Percentiles rank a stretch among this genome's conserved stretches.
Conservation (phyloP, 345 rosid species). For the Ceriops tagal region DNA sequence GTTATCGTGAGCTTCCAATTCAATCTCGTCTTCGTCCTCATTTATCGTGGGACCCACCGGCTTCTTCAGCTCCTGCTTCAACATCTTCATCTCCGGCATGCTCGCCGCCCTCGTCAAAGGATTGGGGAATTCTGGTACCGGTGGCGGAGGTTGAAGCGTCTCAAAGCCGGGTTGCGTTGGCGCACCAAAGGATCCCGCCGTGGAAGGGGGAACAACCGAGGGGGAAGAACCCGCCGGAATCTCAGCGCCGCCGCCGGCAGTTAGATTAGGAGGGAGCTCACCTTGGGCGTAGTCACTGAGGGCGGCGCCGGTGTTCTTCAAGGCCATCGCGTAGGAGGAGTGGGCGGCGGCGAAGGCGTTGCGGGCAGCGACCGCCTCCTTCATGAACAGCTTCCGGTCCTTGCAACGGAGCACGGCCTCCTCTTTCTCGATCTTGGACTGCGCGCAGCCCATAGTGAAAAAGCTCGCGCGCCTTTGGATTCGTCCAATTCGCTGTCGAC, state of each 20-base stretch:
- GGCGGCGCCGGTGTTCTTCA: constrained; percentile 92
- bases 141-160: constrained; percentile 52
- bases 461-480: too few relatives aligned
- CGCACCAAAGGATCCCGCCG: background rate
- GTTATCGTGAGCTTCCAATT: constrained; percentile 41
- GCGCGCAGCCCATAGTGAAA: constrained; percentile 70
- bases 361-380: constrained; percentile 61
- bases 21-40: constrained; percentile 53
- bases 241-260: background rate
- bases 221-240: constrained; percentile 4
- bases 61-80: constrained; percentile 34
- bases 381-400: constrained; percentile 66
- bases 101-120: constrained; percentile 62
- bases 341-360: constrained; percentile 99
- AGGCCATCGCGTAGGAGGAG: constrained; percentile 67
- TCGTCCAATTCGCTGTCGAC: too few relatives aligned
- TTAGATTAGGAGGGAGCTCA: constrained; percentile 39
- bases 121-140: constrained; percentile 10
- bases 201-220: background rate
- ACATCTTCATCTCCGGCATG: constrained; percentile 77
- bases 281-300: constrained; percentile 80
- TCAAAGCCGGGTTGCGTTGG: constrained; percentile 19
- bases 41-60: constrained; percentile 44
- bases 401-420: constrained; percentile 85
- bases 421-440: constrained; percentile 95